Evolutionary conservation across 1,139 yeast species (phyloP).

Genomic region (Yamadazyma atmosphaerica): DNA sequence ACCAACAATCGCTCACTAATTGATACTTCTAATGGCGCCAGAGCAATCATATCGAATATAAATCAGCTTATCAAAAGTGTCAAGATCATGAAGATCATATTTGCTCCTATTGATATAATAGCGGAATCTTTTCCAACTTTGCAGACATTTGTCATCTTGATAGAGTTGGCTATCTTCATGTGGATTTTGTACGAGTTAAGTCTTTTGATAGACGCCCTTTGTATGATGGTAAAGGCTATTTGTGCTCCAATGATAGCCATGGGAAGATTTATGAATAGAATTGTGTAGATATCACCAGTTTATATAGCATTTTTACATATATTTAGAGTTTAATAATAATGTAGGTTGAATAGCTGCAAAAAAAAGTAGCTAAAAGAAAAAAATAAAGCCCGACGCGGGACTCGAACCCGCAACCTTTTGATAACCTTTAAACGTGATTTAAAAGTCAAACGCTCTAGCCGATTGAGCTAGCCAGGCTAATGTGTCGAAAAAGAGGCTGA

Average conservation of each 20-base stretch:
- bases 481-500: constrained; percentile 1
- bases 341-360: constrained; percentile 2
- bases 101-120: constrained; percentile 45
- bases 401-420: constrained; percentile 21
- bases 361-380: constrained; percentile 2
- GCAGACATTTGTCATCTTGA: constrained; percentile 40
- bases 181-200: constrained; percentile 48
- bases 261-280: constrained; percentile 45
- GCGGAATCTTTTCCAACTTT: constrained; percentile 39
- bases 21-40: constrained; percentile 19
- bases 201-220: constrained; percentile 43
- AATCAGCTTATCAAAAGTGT: constrained; percentile 37
- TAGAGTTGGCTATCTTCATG: constrained; percentile 40
- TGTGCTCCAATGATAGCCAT: constrained; percentile 53
- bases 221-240: constrained; percentile 48
- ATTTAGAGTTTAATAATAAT: no score
- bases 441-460: constrained; percentile 19
- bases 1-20: constrained; percentile 6
- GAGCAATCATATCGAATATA: constrained; percentile 28
- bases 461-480: constrained; percentile 18
- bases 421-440: constrained; percentile 9
- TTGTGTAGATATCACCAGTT: constrained; percentile 23
- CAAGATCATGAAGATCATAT: constrained; percentile 37
- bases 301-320: no score
- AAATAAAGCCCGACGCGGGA: constrained; percentile 20